phyloP scores from a whole-genome alignment of 805 yeast genomes.

The Candida montana region DNA sequence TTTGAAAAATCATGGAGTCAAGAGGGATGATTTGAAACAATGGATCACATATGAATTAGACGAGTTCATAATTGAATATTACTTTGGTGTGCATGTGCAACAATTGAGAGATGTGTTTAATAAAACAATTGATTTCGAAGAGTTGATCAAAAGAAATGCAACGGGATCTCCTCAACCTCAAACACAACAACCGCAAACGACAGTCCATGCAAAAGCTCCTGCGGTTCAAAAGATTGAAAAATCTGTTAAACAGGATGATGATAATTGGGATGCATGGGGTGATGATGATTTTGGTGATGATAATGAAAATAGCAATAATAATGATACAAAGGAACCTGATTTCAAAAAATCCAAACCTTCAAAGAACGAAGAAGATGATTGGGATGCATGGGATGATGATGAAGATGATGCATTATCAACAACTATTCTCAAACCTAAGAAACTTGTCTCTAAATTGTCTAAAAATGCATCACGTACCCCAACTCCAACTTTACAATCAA shows the following conservation, averaged over 20 bases:
- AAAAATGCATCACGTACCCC: constrained; percentile 12
- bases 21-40: constrained; percentile 16
- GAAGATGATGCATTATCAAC: constrained; percentile 9
- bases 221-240: no score
- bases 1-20: constrained; percentile 13
- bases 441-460: constrained; percentile 18
- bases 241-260: not conserved
- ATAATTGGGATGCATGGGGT: constrained; percentile 15
- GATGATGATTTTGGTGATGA: constrained; percentile 21
- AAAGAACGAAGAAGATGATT: constrained; percentile 12
- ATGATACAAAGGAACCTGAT: not conserved
- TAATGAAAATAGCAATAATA: no score
- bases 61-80: constrained; percentile 18
- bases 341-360: not conserved
- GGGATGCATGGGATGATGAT: constrained; percentile 24
- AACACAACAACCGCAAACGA: not conserved
- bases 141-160: not conserved
- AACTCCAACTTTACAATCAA: constrained; percentile 2
- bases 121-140: not conserved
- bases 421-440: constrained; percentile 4
- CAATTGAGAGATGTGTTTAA: constrained; percentile 12
- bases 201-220: not conserved
- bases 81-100: constrained; percentile 18
- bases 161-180: not conserved
- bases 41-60: constrained; percentile 22